A percentile compares a stretch with the other conserved stretches of the same genome.
Conservation (phyloP, 345 rosid genomes). For the Eucalyptus microcorys region DNA sequence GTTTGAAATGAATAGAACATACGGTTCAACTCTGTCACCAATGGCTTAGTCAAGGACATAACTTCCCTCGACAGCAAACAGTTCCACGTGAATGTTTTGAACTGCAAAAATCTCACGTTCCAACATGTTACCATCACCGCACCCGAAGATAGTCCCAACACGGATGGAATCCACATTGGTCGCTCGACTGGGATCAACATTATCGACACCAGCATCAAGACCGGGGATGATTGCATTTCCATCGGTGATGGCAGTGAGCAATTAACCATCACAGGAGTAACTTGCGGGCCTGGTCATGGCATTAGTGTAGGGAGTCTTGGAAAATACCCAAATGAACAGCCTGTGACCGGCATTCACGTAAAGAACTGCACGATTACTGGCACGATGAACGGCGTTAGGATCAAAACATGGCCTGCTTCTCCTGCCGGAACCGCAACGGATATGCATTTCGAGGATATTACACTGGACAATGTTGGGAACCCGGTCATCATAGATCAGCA, state of each 20-base stretch:
- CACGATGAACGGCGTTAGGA: conserved; percentile 34
- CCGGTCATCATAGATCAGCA: conserved; percentile 26
- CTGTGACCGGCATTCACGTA: conserved; percentile 19
- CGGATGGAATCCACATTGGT: conserved; percentile 66
- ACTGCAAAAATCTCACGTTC: conserved; percentile 27
- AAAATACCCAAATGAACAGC: conserved; percentile 10
- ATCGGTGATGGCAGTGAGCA: conserved; percentile 33
- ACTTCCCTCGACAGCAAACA: conserved; percentile 29
- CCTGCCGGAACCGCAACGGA: conserved; percentile 1
- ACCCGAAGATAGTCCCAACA: conserved; percentile 37
- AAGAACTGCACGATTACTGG: conserved; percentile 7
- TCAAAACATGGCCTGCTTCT: conserved; percentile 52
- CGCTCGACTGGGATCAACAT: conserved; percentile 18
- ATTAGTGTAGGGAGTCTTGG: conserved; percentile 61
- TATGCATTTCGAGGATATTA: conserved; percentile 21
- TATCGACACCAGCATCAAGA: conserved; percentile 14
- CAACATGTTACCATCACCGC: conserved; percentile 12
- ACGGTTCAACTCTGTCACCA: conserved; percentile 23
- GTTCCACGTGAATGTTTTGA: conserved; percentile 37
- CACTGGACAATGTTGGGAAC: conserved; percentile 8
- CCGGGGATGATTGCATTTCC: conserved; percentile 64
- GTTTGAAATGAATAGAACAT: conserved; percentile 17
- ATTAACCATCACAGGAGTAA: conserved; percentile 7
- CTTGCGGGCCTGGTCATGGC: conserved; percentile 72
- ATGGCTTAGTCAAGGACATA: conserved; percentile 11